phyloP scores from a whole-genome alignment of 495 filamentous ascomycete species.

The Aspergillus kassunensis region DNA sequence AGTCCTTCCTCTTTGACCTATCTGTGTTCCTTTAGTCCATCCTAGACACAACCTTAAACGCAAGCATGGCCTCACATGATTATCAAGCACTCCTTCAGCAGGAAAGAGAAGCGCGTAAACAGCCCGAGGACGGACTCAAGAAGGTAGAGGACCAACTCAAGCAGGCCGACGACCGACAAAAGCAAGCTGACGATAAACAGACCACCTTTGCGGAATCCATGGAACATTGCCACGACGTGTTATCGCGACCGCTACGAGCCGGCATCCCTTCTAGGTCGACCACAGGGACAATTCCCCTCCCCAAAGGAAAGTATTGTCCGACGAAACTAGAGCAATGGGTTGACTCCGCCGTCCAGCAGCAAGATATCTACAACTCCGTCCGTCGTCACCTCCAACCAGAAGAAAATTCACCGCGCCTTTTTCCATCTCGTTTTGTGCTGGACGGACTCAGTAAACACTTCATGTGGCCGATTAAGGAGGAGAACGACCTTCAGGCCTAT shows the following conservation, averaged over 20 bases:
- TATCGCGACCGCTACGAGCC: constrained; percentile 24
- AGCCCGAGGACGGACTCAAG: not conserved
- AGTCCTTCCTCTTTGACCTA: too few relatives aligned
- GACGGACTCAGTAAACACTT: constrained; percentile 15
- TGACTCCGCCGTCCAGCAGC: constrained; percentile 26
- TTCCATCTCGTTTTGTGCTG: constrained; percentile 19
- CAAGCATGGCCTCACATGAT: too few relatives aligned
- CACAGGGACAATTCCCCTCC: constrained; percentile 25
- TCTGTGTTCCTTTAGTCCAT: too few relatives aligned
- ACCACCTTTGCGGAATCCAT: constrained; percentile 38
- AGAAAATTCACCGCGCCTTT: constrained; percentile 15
- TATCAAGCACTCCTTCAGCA: too few relatives aligned
- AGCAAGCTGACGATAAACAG: constrained; percentile 9
- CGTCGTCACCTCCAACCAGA: constrained; percentile 22
- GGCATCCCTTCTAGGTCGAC: constrained; percentile 28
- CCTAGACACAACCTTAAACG: too few relatives aligned
- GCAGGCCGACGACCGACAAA: constrained; percentile 6
- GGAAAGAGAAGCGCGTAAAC: too few relatives aligned
- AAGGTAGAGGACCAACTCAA: not conserved
- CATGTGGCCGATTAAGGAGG: constrained; percentile 20
- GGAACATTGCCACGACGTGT: constrained; percentile 27
- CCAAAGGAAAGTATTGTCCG: constrained; percentile 30
- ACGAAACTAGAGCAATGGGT: constrained; percentile 23
- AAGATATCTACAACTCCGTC: constrained; percentile 26
- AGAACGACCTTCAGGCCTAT: constrained; percentile 29